Conservation (phyloP, 805 yeast genomes). For the Saccharomycopsis javanensis region DNA sequence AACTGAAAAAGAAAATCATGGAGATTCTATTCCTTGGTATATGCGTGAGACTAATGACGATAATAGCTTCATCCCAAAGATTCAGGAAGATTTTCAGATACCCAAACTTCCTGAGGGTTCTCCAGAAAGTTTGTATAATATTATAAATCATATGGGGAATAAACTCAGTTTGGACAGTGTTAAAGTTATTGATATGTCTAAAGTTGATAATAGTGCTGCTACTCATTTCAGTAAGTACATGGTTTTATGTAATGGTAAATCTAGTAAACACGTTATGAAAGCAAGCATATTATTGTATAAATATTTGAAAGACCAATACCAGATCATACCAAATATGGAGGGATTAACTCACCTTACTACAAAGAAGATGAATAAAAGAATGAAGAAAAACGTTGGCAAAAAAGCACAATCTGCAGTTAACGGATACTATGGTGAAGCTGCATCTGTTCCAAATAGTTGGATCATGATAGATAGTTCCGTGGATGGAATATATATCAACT, state of each 20-base stretch:
- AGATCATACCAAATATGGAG: constrained; percentile 46
- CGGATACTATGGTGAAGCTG: constrained; percentile 41
- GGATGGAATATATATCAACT: constrained; percentile 59
- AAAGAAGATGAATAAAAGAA: constrained; percentile 41
- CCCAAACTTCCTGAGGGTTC: constrained; percentile 53
- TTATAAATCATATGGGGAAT: constrained; percentile 39
- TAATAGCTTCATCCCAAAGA: constrained; percentile 23
- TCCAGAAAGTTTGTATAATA: constrained; percentile 40
- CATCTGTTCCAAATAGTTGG: constrained; percentile 60
- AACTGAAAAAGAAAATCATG: background rate
- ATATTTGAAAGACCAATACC: constrained; percentile 44
- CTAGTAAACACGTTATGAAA: constrained; percentile 63
- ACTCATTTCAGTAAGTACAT: constrained; percentile 36
- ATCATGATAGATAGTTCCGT: constrained; percentile 61
- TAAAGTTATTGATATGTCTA: constrained; percentile 52
- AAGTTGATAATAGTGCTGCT: constrained; percentile 30
- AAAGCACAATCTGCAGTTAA: constrained; percentile 42
- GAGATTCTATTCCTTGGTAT: constrained; percentile 46
- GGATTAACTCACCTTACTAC: constrained; percentile 59
- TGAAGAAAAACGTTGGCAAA: constrained; percentile 43
- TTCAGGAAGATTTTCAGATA: constrained; percentile 27
- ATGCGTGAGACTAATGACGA: constrained; percentile 35
- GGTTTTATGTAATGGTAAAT: constrained; percentile 67
- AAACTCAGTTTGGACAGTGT: constrained; percentile 62
- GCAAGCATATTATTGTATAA: constrained; percentile 53